Base-by-base conservation (phyloP, 2,329 filamentous ascomycete genomes). In the Talaromyces sp. region DNA sequence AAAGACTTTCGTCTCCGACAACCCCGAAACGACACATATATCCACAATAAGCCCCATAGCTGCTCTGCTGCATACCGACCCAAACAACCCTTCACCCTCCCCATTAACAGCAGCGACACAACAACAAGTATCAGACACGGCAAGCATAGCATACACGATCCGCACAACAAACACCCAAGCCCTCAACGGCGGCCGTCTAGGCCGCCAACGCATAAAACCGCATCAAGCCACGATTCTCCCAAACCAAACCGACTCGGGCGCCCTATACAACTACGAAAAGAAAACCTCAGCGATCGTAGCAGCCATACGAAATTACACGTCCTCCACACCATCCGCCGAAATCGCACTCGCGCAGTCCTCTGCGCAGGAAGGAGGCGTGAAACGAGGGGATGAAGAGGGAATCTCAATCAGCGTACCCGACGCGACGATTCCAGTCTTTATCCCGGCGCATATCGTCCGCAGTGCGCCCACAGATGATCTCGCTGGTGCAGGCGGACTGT, bases 181-280 rank as follows among this genome's bases (percentile, higher is more conserved):
- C 61, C 60, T 66, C 31, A 68, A 69, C 33, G 66, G 70, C 13
- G 47, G 68, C 50, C 63, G 67, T 1, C 66, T 70, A 56, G 56
- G 62, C 13, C 69, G 72, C 16, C 69, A 72, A 2, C 71, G 71
- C 54, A 72, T 81, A 50, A 73, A 75, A 66, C 77, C 74, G 0
- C 79, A 82, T 71, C 77, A 78, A 66, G 80, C 80, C 5, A 82
- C 80, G 41, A 72, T 78, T 16, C 75, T 75, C 67, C 77, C 80
- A 7, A 69, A 71, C 6, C 70, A 76, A 24, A 80, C 77, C 1
- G 74, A 78, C 62, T 73, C 78, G 3, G 73, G 74, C 22, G 78
- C 79, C 0, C 75, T 82, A 2, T 79, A 82, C 68, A 72, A 70
- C 52, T 74, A 81, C 67, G 80, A 82, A 65, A 80, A 79, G 65